A percentile compares a stretch with the other conserved stretches of the same genome.
These are phyloP conservation scores for Colletotrichum sublineola DNA, from an alignment of 2,329 filamentous ascomycete species.

Conservation along the genomic window DNA sequence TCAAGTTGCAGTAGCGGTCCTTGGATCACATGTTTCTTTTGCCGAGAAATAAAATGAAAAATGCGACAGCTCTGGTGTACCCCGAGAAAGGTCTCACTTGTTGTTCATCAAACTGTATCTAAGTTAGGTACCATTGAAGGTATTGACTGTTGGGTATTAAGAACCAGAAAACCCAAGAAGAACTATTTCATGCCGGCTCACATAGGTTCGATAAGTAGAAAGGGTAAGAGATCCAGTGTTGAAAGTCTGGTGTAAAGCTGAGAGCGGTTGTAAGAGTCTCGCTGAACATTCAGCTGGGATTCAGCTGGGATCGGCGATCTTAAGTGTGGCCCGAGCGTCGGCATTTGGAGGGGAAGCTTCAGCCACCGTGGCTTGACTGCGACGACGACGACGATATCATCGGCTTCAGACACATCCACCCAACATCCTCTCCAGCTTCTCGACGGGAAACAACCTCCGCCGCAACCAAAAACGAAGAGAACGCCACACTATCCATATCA, in stretches of 20 bases:
- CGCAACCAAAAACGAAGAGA: not conserved
- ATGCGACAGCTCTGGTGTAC: not conserved
- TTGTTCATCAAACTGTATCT: not conserved
- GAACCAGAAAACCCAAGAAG: not conserved
- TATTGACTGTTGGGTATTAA: not conserved
- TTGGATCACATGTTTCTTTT: not conserved
- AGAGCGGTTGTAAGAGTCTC: not conserved
- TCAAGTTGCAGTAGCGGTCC: not conserved
- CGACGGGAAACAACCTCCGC: not conserved
- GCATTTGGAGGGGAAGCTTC: slow-evolving; percentile 37
- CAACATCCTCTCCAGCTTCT: not conserved
- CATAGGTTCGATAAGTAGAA: not conserved
- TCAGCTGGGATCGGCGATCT: not conserved
- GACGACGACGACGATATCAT: slow-evolving; percentile 41
- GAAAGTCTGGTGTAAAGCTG: not conserved
- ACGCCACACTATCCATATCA: no score
- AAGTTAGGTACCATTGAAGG: not conserved
- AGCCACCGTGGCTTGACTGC: slow-evolving; percentile 43
- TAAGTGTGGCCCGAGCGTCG: slow-evolving; percentile 28
- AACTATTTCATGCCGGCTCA: not conserved
- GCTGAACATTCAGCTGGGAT: not conserved
- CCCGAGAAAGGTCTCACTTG: not conserved
- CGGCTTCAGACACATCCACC: slow-evolving; percentile 35
- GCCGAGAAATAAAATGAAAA: no score
- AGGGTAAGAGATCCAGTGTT: not conserved